Conservation (phyloP, 768 basidiomycete species). For the Boletus sensibilis region DNA sequence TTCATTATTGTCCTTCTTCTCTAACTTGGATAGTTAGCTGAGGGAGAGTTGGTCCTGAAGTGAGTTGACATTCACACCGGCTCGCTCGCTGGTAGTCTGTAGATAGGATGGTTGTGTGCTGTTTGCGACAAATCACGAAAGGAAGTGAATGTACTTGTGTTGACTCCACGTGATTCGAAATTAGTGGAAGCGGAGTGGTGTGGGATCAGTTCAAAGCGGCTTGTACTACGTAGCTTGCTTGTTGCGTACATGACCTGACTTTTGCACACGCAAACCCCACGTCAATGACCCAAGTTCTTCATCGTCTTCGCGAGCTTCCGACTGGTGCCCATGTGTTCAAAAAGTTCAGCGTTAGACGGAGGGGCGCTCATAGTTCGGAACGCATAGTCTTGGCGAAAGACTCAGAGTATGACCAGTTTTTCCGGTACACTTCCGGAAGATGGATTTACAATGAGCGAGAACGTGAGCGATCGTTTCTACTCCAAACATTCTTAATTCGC, state of each 20-base stretch:
- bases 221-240: neutral
- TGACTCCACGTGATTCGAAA: neutral
- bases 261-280: neutral
- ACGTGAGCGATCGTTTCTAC: neutral
- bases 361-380: neutral
- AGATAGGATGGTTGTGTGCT: neutral
- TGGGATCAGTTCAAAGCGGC: neutral
- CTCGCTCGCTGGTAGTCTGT: neutral
- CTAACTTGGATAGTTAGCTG: neutral
- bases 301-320: neutral
- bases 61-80: neutral
- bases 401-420: neutral
- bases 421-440: constrained; percentile 4
- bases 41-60: neutral
- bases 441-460: constrained; percentile 11
- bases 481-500: neutral
- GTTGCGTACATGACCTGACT: neutral
- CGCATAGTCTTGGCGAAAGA: neutral
- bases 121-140: neutral
- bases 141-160: neutral
- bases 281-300: neutral
- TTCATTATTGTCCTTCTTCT: neutral
- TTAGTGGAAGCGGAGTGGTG: too few species aligned
- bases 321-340: neutral
- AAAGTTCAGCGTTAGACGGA: neutral